Conservation (phyloP, 2,329 filamentous ascomycete genomes). For the Botrytis byssoidea region DNA sequence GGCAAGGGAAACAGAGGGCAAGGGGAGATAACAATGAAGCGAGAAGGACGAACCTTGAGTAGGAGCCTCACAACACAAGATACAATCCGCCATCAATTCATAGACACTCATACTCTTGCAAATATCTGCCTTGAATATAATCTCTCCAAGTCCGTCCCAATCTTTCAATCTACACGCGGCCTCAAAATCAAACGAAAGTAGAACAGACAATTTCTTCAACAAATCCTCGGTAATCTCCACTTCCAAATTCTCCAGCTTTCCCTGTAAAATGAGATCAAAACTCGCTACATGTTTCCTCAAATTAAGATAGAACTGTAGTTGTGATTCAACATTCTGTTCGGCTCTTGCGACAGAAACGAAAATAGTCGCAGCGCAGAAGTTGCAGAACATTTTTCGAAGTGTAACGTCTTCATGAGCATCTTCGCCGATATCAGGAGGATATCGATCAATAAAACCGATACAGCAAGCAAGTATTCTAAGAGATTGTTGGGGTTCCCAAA, state of each 20-base stretch:
- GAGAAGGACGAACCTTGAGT: slow-evolving; percentile 45
- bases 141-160: slow-evolving; percentile 63
- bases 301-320: slow-evolving; percentile 61
- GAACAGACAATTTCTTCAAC: slow-evolving; percentile 58
- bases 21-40: background rate
- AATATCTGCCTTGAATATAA: slow-evolving; percentile 53
- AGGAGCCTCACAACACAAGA: slow-evolving; percentile 55
- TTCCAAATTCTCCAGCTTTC: slow-evolving; percentile 43
- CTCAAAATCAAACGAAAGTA: slow-evolving; percentile 79
- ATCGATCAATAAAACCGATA: slow-evolving; percentile 51
- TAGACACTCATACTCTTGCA: slow-evolving; percentile 50
- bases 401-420: slow-evolving; percentile 49
- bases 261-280: slow-evolving; percentile 53
- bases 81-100: slow-evolving; percentile 64
- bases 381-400: slow-evolving; percentile 64
- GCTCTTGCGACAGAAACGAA: slow-evolving; percentile 52
- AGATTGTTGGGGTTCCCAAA: slow-evolving; percentile 53
- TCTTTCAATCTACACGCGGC: slow-evolving; percentile 63
- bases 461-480: slow-evolving; percentile 57
- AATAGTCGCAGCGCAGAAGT: slow-evolving; percentile 62
- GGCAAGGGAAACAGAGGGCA: background rate
- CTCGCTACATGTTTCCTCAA: slow-evolving; percentile 58
- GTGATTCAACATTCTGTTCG: slow-evolving; percentile 49
- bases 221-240: slow-evolving; percentile 53
- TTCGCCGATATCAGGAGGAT: slow-evolving; percentile 48